Percentiles rank a stretch among this genome's conserved stretches.
These are phyloP conservation scores for Phytophthora agathidicida DNA, from an alignment of 352 stramenopile species.

Conservation along the genomic window DNA sequence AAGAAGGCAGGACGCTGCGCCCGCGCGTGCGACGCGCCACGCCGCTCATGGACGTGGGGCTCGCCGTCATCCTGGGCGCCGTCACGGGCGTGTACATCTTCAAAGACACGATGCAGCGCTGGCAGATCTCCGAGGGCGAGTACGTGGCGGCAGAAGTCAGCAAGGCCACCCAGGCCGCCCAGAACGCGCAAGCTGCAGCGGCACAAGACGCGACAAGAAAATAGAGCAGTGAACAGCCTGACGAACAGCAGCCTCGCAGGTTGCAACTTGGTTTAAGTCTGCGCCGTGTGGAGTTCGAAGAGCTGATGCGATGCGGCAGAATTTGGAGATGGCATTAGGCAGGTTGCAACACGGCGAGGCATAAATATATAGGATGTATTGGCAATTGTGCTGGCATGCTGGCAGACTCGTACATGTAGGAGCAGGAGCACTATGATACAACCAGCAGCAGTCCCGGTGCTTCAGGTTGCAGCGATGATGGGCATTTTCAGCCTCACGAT, in stretches of 20 bases:
- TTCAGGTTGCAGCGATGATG: not conserved
- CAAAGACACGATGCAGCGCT: constrained; percentile 67
- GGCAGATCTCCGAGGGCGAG: constrained; percentile 45
- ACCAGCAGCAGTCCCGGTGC: constrained; percentile 3
- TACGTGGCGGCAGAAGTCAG: constrained; percentile 24
- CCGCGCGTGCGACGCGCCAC: constrained; percentile 58
- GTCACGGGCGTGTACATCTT: constrained; percentile 80
- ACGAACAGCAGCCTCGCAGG: not conserved
- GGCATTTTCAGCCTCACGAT: too few species aligned
- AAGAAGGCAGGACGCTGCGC: constrained; percentile 52
- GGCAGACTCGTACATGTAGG: too few species aligned
- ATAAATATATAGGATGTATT: constrained; percentile 17
- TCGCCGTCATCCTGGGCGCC: constrained; percentile 57
- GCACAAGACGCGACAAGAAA: constrained; percentile 11
- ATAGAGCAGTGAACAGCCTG: not conserved
- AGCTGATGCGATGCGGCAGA: too few species aligned
- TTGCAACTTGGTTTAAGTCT: too few species aligned
- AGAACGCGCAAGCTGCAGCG: constrained; percentile 6
- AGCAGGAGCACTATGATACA: too few species aligned
- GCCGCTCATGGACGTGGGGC: constrained; percentile 63
- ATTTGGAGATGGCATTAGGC: not conserved
- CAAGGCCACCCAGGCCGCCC: constrained; percentile 18
- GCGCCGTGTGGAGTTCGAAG: too few species aligned
- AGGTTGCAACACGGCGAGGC: not conserved
- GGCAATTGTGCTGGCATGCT: not conserved